Conservation (phyloP, 2,329 filamentous ascomycete species). For the Knufia petricola region DNA sequence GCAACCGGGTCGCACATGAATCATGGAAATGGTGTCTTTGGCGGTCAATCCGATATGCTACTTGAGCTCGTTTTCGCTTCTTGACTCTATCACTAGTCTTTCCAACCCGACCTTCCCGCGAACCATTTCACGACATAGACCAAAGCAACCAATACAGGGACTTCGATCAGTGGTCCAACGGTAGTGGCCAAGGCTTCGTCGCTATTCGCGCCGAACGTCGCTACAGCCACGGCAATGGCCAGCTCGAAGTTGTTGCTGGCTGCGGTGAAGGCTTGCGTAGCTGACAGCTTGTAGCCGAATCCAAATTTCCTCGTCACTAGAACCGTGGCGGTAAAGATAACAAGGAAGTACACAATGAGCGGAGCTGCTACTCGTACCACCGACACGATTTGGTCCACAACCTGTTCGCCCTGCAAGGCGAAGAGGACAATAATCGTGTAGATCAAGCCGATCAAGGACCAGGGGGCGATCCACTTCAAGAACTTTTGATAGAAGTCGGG, state of each 20-base stretch:
- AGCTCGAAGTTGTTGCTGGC: slow-evolving; percentile 92
- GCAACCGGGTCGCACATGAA: too few relatives aligned
- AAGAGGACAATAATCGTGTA: slow-evolving; percentile 85
- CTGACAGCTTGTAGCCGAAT: slow-evolving; percentile 60
- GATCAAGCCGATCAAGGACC: slow-evolving; percentile 70
- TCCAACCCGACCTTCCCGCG: slow-evolving; percentile 15
- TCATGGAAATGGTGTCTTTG: too few relatives aligned
- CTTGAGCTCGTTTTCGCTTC: too few relatives aligned
- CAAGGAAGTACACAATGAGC: slow-evolving; percentile 67
- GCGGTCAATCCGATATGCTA: too few relatives aligned
- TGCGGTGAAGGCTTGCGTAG: slow-evolving; percentile 78
- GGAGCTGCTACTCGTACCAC: slow-evolving; percentile 75
- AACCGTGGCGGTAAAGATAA: slow-evolving; percentile 64
- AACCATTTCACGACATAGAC: slow-evolving; percentile 61
- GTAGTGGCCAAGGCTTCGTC: slow-evolving; percentile 74
- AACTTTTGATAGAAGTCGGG: slow-evolving; percentile 60
- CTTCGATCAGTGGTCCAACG: slow-evolving; percentile 77
- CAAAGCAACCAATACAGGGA: slow-evolving; percentile 66
- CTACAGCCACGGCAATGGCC: slow-evolving; percentile 78
- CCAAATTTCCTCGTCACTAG: slow-evolving; percentile 53
- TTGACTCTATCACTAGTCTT: slow-evolving; percentile 14
- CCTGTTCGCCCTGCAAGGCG: slow-evolving; percentile 65
- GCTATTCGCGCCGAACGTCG: slow-evolving; percentile 66
- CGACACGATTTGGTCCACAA: slow-evolving; percentile 73
- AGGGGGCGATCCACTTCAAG: slow-evolving; percentile 59